phyloP scores from a whole-genome alignment of 176 grass and related monocot species.

The Oryza australiensis region DNA sequence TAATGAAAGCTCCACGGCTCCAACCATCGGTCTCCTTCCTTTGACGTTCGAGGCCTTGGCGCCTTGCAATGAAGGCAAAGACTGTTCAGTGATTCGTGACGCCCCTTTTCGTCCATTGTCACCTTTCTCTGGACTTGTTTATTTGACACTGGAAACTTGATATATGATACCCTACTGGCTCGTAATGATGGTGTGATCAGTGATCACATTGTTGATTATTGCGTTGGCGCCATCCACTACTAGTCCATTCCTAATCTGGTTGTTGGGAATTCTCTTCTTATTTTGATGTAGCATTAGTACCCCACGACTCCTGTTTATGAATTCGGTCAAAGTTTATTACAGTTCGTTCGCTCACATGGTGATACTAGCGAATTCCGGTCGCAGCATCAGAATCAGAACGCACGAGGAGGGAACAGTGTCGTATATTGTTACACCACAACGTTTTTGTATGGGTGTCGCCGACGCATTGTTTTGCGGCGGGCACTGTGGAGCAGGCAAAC shows the following conservation, averaged over 20 bases:
- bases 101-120: neutral
- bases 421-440: neutral
- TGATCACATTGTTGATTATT: neutral
- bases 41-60: neutral
- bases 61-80: slow-evolving; percentile 29
- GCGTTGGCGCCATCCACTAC: neutral
- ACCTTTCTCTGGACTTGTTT: slow-evolving; percentile 1
- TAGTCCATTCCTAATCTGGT: neutral
- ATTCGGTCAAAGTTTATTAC: neutral
- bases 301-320: neutral
- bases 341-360: neutral
- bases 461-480: neutral
- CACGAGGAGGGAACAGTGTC: neutral
- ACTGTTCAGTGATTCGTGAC: neutral
- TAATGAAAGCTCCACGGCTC: slow-evolving; percentile 31
- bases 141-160: neutral
- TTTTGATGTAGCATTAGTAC: neutral
- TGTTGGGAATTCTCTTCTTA: neutral
- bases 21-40: slow-evolving; percentile 15
- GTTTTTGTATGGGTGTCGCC: neutral
- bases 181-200: neutral
- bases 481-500: slow-evolving; percentile 1
- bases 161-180: neutral
- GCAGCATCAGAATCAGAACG: neutral
- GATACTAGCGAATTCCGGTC: neutral